Base-by-base conservation (phyloP, 805 yeast genomes). In the Metschnikowia corniflorae region DNA sequence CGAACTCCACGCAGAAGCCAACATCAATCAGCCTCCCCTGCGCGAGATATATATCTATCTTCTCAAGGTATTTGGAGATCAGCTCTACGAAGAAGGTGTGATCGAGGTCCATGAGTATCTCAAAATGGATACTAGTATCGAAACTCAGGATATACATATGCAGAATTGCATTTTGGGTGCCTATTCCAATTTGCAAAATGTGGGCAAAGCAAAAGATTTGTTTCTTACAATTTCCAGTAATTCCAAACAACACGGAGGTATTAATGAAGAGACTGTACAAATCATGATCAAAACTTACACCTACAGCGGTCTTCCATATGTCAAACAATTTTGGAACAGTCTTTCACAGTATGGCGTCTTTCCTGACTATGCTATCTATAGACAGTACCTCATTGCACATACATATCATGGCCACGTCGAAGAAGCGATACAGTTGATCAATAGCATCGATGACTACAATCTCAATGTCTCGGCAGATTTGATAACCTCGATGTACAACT, bases 221-320 rank as follows among this genome's bases (percentile, higher is more conserved):
- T 85, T 85, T 66, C 65, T 79, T 15, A 61, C 80, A 29, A 75
- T 84, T 32, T 58, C 72, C 27, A 61, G 80, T 3, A 64, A 75
- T 36, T 78, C 84, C 1, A 63, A 65, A 27, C 49, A 56, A 12
- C 34, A 35, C 7, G 64, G 67, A 9, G 82, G 82, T 3, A 59
- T 80, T 18, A 77, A 82, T 50, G 74, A 78, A 35, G 82, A 80
- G 28, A 77, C 87, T 0, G 70, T 78, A 15, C 72, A 77, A 29
- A 77, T 81, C 50, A 80, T 84, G 83, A 56, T 85, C 46, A 78
- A 77, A 51, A 71, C 80, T 1, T 68, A 75, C 39, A 78, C 85
- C 7, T 67, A 67, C 40, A 68, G 71, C 40, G 71, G 78, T 10
- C 56, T 81, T 34, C 65, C 68, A 4, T 76, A 77, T 35, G 85